phyloP scores from a whole-genome alignment of 257 asterid genomes.

The Henckelia pumila region DNA sequence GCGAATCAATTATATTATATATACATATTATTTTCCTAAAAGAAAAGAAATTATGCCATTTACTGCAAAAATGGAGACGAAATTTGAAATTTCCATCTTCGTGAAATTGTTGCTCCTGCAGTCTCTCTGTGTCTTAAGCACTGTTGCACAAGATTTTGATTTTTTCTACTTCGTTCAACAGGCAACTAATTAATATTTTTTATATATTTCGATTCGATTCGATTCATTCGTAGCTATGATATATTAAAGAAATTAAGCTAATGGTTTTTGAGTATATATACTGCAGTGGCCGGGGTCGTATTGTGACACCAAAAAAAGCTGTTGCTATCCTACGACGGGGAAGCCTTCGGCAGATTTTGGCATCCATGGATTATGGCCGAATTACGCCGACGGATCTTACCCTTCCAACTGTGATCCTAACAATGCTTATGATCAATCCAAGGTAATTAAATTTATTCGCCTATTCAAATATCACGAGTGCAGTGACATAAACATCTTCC shows the following conservation, averaged over 20 bases:
- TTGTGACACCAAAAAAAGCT: constrained; percentile 64
- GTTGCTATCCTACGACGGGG: constrained; percentile 80
- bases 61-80: constrained; percentile 28
- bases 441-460: constrained; percentile 25
- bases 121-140: constrained; percentile 27
- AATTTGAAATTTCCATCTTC: constrained; percentile 20
- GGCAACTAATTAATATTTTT: constrained; percentile 41
- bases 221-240: neutral
- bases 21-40: too few species aligned
- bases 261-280: too few species aligned
- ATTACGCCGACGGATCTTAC: constrained; percentile 61
- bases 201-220: too few species aligned
- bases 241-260: neutral
- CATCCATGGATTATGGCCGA: constrained; percentile 87
- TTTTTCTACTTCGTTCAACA: constrained; percentile 85
- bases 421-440: constrained; percentile 54
- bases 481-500: too few species aligned
- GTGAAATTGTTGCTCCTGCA: constrained; percentile 40
- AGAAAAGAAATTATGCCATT: too few species aligned
- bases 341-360: constrained; percentile 72
- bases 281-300: constrained; percentile 84
- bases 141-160: constrained; percentile 56
- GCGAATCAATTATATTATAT: too few species aligned
- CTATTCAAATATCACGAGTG: too few species aligned
- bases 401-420: constrained; percentile 68